Percentiles rank a stretch among this genome's conserved stretches.
Conservation (phyloP, 176 grass and related monocot genomes). For the Miscanthus lutarioriparius region DNA sequence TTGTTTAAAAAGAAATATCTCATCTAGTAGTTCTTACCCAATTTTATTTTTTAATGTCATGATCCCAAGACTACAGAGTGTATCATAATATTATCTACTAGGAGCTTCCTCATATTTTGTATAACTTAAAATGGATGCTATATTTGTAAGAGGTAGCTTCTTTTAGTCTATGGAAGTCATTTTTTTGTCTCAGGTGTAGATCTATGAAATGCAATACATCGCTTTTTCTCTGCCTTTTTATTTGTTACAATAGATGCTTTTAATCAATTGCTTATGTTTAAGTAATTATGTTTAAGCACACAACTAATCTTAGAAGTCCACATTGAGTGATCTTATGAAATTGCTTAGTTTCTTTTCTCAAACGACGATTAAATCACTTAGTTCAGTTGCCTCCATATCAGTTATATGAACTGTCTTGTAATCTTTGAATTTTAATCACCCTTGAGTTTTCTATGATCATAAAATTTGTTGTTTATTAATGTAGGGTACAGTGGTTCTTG, state of each 20-base stretch:
- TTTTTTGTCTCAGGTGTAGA: background rate
- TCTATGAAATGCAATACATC: background rate
- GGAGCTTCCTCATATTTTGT: background rate
- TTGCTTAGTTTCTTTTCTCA: background rate
- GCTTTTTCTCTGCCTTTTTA: background rate
- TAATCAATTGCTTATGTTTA: background rate
- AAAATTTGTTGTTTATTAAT: constrained; percentile 20
- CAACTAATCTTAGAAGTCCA: background rate
- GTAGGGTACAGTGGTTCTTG: constrained; percentile 74
- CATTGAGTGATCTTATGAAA: background rate
- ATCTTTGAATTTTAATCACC: background rate
- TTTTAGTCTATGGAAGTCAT: background rate
- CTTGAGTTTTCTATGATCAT: background rate
- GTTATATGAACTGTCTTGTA: background rate
- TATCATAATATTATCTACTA: background rate
- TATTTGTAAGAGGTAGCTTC: background rate
- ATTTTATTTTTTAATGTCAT: background rate
- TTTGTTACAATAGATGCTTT: background rate
- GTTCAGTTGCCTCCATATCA: background rate
- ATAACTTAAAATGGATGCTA: background rate
- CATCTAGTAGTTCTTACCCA: background rate
- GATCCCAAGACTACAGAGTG: background rate
- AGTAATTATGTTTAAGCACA: constrained; percentile 4
- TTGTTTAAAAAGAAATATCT: background rate
- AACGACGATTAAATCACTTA: background rate